phyloP scores from a whole-genome alignment of 176 grass and related monocot genomes.

The barley (Hordeum vulgare) region DNA sequence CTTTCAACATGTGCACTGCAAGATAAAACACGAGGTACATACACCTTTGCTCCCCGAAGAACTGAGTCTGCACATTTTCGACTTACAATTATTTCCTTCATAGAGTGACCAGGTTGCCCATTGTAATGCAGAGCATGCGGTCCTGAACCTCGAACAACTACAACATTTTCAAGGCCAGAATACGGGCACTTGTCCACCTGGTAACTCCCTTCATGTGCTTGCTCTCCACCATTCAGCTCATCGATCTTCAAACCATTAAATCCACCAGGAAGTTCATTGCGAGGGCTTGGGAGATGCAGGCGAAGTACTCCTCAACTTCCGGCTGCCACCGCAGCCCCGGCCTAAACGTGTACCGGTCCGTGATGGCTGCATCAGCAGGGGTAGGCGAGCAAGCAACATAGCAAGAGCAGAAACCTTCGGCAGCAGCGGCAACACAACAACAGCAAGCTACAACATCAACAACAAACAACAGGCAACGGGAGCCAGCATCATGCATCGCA shows the following conservation, averaged over 20 bases:
- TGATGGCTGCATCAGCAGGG: neutral
- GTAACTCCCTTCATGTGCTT: slow-evolving; percentile 25
- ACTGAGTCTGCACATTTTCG: slow-evolving; percentile 96
- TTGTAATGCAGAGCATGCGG: slow-evolving; percentile 58
- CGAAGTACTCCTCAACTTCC: slow-evolving; percentile 77
- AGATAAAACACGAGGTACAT: slow-evolving; percentile 88
- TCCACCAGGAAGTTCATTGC: slow-evolving; percentile 35
- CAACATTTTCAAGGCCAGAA: slow-evolving; percentile 63
- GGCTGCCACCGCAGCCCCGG: slow-evolving; percentile 73
- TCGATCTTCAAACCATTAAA: slow-evolving; percentile 26
- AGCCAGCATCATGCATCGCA: too few relatives aligned
- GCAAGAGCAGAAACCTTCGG: too few relatives aligned
- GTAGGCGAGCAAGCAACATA: too few relatives aligned
- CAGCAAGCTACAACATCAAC: too few relatives aligned
- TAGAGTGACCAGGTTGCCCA: slow-evolving; percentile 19
- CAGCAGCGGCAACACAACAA: too few relatives aligned
- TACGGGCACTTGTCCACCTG: slow-evolving; percentile 44
- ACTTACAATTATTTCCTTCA: slow-evolving; percentile 90
- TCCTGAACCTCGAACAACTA: slow-evolving; percentile 79
- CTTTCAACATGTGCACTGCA: slow-evolving; percentile 94
- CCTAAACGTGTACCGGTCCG: slow-evolving; percentile 43
- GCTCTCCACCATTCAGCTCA: slow-evolving; percentile 26
- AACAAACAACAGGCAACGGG: too few relatives aligned
- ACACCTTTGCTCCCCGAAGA: slow-evolving; percentile 95
- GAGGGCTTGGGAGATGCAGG: slow-evolving; percentile 60